Percentiles rank a stretch among this genome's conserved stretches.
Conservation (phyloP, 2,329 filamentous ascomycete species). For the Fusarium napiforme region DNA sequence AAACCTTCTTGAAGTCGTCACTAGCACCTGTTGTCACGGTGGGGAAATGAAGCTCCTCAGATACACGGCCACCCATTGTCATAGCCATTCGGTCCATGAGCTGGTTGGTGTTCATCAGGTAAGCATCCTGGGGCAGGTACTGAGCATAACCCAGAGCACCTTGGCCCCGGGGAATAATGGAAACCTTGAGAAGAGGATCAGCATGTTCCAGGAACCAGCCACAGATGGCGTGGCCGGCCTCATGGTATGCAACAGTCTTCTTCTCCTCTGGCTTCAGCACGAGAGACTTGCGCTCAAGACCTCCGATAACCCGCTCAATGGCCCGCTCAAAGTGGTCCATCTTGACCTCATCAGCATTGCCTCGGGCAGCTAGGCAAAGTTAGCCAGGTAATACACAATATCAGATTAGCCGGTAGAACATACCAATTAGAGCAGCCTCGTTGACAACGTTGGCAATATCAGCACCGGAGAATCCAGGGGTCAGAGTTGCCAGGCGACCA, state of each 20-base stretch:
- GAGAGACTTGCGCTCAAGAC: conserved; percentile 95
- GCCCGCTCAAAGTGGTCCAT: conserved; percentile 97
- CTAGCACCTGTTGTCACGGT: conserved; percentile 95
- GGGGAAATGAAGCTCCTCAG: conserved; percentile 95
- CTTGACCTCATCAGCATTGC: conserved; percentile 80
- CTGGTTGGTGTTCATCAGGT: conserved; percentile 95
- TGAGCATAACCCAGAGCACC: conserved; percentile 96
- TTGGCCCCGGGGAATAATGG: conserved; percentile 95
- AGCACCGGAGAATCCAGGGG: conserved; percentile 95
- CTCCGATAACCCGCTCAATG: conserved; percentile 96
- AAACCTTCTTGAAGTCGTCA: conserved; percentile 99
- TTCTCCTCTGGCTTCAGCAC: conserved; percentile 95
- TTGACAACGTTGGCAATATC: conserved; percentile 99
- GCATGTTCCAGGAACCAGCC: conserved; percentile 97
- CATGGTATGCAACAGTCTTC: conserved; percentile 95
- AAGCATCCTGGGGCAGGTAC: conserved; percentile 93
- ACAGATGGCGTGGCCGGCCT: conserved; percentile 97
- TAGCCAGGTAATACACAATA: conserved; percentile 12
- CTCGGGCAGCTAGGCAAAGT: conserved; percentile 75
- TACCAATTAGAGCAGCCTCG: conserved; percentile 95
- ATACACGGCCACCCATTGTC: conserved; percentile 95
- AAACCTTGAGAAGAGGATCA: conserved; percentile 97
- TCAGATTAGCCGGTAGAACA: conserved; percentile 55
- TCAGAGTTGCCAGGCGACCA: conserved; percentile 89
- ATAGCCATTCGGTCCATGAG: conserved; percentile 99